Conservation (phyloP, 2,329 filamentous ascomycete species). For the Talaromyces sp. region DNA sequence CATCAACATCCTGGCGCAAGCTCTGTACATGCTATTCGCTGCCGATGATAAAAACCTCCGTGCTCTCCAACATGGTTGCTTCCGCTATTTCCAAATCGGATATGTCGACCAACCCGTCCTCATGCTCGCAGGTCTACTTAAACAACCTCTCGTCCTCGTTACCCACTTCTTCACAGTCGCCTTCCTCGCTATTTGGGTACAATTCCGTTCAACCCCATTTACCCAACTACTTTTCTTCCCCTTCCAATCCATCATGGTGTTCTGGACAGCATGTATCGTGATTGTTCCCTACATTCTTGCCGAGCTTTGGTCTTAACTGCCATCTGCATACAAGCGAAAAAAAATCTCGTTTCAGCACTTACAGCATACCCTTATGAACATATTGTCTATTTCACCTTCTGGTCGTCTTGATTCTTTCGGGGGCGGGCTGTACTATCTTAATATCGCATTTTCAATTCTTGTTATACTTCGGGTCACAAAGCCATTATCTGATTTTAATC, state of each 20-base stretch:
- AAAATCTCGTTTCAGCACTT: not conserved
- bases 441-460: constrained; percentile 1
- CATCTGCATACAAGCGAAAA: not conserved
- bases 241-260: constrained; percentile 67
- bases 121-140: constrained; percentile 78
- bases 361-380: constrained; percentile 13
- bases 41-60: constrained; percentile 61
- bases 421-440: constrained; percentile 5
- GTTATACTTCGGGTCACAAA: not conserved
- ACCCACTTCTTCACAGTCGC: constrained; percentile 96
- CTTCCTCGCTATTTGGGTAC: constrained; percentile 78
- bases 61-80: not conserved
- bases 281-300: constrained; percentile 80
- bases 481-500: constrained; percentile 17
- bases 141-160: constrained; percentile 74
- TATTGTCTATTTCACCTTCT: constrained; percentile 5
- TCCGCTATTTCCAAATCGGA: constrained; percentile 77
- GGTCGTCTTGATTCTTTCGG: not conserved
- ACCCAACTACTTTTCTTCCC: constrained; percentile 66
- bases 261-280: constrained; percentile 79
- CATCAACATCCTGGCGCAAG: constrained; percentile 97
- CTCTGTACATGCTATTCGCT: constrained; percentile 88
- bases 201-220: constrained; percentile 55
- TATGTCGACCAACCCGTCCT: constrained; percentile 77
- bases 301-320: constrained; percentile 56